Base-by-base conservation (phyloP, 495 filamentous ascomycete species). In the Podospora didyma region DNA sequence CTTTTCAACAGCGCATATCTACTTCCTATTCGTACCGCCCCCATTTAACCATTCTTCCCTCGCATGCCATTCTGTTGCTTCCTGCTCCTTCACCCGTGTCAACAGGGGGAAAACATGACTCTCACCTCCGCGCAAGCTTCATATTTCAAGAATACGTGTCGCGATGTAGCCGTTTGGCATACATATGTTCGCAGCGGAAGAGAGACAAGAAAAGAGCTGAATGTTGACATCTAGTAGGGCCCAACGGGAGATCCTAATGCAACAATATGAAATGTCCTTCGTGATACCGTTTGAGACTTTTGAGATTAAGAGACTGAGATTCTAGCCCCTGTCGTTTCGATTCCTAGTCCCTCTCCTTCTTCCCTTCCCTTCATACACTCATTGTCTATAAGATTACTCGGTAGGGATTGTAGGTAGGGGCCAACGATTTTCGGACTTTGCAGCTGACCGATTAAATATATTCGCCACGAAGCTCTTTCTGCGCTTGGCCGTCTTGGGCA, bases 401-500 rank as follows among this genome's bases (percentile, higher is more conserved):
- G 24, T 41, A 14, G 35, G 20, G 54, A 60, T 61, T n/a, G 57
- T 31, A 20, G 61, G 53, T 28, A 64, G 21, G 2, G 63, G 45
- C 11, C 59, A 31, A 4, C 49, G 37, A 21, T 59, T 50, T 11
- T 62, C 54, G 3, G 44, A 35, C 51, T 62, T 64, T 65, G 41
- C 35, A 37, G 16, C 45, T 46, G 69, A 70, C 51, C 72, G 67
- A 16, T 71, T 69, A 62, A 83, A 82, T 16, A 76, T 63, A 12
- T 72, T 68, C 10, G 73, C 67, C 34, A 82, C 70, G 55, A 83
- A 80, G 54, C 81, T 84, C 69, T 72, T 81, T 63, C 76, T 66
- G 61, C 72, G 72, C 54, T 66, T 76, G 42, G 75, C 64, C 20
- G 60, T 63, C 60, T 74, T 76, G 2, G 56, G 52, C 31, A 7